These are phyloP conservation scores for Drechslerella coelobrocha DNA, from an alignment of 2,329 filamentous ascomycete genomes.

Conservation along the genomic window DNA sequence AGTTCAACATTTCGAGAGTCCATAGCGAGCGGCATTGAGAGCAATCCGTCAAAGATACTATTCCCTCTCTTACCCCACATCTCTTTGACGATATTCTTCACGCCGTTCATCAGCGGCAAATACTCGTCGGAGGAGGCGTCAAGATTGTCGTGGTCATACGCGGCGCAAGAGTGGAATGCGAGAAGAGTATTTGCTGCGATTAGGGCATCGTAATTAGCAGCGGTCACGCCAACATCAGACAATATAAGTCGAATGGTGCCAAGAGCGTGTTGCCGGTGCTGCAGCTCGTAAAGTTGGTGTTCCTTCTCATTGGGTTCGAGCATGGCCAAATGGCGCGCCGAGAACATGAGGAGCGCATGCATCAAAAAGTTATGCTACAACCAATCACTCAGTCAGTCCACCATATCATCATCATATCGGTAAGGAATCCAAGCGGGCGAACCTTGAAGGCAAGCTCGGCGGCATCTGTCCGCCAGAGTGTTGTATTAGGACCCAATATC, in stretches of 20 bases:
- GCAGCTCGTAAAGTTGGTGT: constrained; percentile 36
- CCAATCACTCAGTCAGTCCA: background rate
- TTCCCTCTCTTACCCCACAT: constrained; percentile 43
- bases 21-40: constrained; percentile 47
- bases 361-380: constrained; percentile 46
- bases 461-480: constrained; percentile 41
- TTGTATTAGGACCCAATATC: constrained; percentile 42
- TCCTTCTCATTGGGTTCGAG: constrained; percentile 44
- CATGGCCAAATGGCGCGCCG: constrained; percentile 34
- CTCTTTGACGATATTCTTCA: constrained; percentile 48
- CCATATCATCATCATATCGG: background rate
- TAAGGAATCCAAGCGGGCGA: background rate
- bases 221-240: constrained; percentile 45
- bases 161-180: constrained; percentile 43
- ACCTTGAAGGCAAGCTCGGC: constrained; percentile 49
- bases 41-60: constrained; percentile 35
- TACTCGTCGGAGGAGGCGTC: constrained; percentile 37
- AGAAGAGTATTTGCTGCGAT: constrained; percentile 43
- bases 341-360: constrained; percentile 48
- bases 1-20: constrained; percentile 39
- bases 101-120: constrained; percentile 43
- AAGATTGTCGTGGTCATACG: constrained; percentile 26
- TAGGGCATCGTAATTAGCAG: constrained; percentile 43
- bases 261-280: constrained; percentile 45
- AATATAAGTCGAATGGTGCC: constrained; percentile 39